These are phyloP conservation scores for Dothistroma septosporum DNA, from an alignment of 2,329 filamentous ascomycete species.

Conservation along the genomic window DNA sequence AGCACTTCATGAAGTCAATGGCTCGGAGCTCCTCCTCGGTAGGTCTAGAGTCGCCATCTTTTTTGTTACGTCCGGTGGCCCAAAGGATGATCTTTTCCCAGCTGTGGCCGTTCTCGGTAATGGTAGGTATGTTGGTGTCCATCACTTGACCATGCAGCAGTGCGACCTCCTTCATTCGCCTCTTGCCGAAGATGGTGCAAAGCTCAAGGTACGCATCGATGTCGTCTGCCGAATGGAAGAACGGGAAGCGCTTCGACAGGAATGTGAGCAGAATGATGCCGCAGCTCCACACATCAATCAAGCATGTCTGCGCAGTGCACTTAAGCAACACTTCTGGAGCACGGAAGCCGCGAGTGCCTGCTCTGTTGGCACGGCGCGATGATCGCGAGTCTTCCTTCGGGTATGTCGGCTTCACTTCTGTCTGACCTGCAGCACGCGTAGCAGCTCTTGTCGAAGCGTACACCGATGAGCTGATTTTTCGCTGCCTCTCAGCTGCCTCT, in stretches of 20 bases:
- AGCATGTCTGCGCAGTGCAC: slow-evolving; percentile 85
- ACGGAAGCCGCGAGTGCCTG: slow-evolving; percentile 90
- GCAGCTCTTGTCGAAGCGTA: slow-evolving; percentile 51
- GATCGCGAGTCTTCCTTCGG: slow-evolving; percentile 86
- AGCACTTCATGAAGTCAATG: slow-evolving; percentile 65
- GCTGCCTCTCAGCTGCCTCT: slow-evolving; percentile 57
- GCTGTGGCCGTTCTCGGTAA: slow-evolving; percentile 77
- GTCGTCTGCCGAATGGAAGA: slow-evolving; percentile 98
- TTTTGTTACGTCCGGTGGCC: slow-evolving; percentile 72
- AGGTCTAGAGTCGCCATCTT: slow-evolving; percentile 52
- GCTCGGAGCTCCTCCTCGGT: slow-evolving; percentile 67
- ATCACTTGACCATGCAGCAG: slow-evolving; percentile 86
- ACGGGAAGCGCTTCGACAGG: slow-evolving; percentile 85
- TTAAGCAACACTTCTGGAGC: slow-evolving; percentile 96
- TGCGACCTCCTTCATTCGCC: slow-evolving; percentile 77
- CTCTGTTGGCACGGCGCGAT: slow-evolving; percentile 85
- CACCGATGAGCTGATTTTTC: slow-evolving; percentile 52
- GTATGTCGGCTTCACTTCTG: slow-evolving; percentile 57
- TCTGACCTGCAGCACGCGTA: slow-evolving; percentile 24
- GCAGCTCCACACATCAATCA: slow-evolving; percentile 95
- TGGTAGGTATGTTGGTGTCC: slow-evolving; percentile 86
- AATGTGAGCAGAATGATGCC: slow-evolving; percentile 97
- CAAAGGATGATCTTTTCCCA: slow-evolving; percentile 93
- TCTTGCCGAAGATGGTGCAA: slow-evolving; percentile 84
- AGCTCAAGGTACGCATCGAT: slow-evolving; percentile 98